Evolutionary conservation across 208 protist genomes (phyloP).

Genomic region (Wallacemonas sp.): DNA sequence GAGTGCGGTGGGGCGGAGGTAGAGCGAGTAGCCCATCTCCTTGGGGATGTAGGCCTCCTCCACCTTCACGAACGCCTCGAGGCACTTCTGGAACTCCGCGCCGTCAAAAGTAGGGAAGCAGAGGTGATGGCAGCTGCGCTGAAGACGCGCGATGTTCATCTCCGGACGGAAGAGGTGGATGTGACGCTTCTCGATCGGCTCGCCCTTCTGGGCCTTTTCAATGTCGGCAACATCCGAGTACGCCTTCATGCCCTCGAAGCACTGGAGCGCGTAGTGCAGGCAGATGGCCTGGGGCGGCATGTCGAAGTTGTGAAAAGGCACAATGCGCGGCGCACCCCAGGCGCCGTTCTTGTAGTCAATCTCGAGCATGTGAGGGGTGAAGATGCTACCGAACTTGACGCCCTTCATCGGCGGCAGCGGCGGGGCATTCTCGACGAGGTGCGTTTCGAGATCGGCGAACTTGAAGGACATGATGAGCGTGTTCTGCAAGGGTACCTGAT

Average conservation of each 20-base stretch:
- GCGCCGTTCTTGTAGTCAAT: conserved; percentile 79
- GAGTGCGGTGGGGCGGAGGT: conserved; percentile 98
- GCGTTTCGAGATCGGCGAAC: conserved; percentile 27
- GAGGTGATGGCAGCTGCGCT: conserved; percentile 82
- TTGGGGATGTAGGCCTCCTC: conserved; percentile 94
- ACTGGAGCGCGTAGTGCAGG: conserved; percentile 95
- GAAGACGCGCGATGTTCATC: conserved; percentile 94
- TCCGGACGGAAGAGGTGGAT: conserved; percentile 97
- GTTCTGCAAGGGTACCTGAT: too few relatives aligned
- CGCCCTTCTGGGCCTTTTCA: conserved; percentile 33
- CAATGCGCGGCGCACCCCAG: conserved; percentile 86
- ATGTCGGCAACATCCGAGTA: conserved; percentile 90
- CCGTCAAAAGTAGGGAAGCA: conserved; percentile 93
- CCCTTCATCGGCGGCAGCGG: conserved; percentile 61
- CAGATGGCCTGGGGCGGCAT: conserved; percentile 87
- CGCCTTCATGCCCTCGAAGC: conserved; percentile 99
- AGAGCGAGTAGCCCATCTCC: conserved; percentile 96
- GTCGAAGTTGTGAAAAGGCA: conserved; percentile 76
- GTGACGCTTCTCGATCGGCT: conserved; percentile 30
- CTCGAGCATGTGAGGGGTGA: conserved; percentile 97
- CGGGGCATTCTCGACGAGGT: conserved; percentile 38
- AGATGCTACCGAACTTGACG: conserved; percentile 92
- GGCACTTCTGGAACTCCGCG: conserved; percentile 86
- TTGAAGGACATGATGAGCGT: conserved; percentile 32
- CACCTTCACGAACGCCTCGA: conserved; percentile 93